phyloP scores from a whole-genome alignment of 306 rosid genomes.

The Vigna angularis region DNA sequence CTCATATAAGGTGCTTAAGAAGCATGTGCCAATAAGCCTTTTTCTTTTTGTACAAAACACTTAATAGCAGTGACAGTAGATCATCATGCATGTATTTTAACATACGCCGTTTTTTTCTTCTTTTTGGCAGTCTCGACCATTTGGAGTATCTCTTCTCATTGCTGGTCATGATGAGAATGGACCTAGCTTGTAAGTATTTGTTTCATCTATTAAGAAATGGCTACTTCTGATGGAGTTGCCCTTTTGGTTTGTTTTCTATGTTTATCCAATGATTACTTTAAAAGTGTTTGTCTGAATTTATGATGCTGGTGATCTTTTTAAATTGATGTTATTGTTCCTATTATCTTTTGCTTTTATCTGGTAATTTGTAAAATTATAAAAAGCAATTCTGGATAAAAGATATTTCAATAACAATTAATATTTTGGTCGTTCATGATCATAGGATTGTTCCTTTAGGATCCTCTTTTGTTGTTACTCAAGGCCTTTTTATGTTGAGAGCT shows the following conservation, averaged over 20 bases:
- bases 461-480: neutral
- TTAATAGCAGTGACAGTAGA: slow-evolving; percentile 7
- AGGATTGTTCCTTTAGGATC: neutral
- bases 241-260: neutral
- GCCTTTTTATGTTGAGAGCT: slow-evolving; percentile 2
- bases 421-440: neutral
- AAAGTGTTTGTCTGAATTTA: slow-evolving; percentile 6
- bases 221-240: neutral
- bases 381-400: neutral
- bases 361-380: slow-evolving; percentile 14
- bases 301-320: neutral
- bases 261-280: neutral
- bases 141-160: slow-evolving; percentile 94
- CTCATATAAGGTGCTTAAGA: neutral
- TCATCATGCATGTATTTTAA: slow-evolving; percentile 7
- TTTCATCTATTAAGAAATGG: slow-evolving; percentile 1
- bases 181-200: slow-evolving; percentile 78
- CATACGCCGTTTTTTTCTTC: neutral
- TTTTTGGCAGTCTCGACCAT: slow-evolving; percentile 85
- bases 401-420: neutral
- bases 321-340: slow-evolving; percentile 22
- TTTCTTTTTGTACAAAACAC: slow-evolving; percentile 20
- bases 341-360: slow-evolving; percentile 4
- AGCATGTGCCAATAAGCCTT: neutral
- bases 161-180: slow-evolving; percentile 97